Base-by-base conservation (phyloP, 345 rosid genomes). In the Gossypium thurberi region DNA sequence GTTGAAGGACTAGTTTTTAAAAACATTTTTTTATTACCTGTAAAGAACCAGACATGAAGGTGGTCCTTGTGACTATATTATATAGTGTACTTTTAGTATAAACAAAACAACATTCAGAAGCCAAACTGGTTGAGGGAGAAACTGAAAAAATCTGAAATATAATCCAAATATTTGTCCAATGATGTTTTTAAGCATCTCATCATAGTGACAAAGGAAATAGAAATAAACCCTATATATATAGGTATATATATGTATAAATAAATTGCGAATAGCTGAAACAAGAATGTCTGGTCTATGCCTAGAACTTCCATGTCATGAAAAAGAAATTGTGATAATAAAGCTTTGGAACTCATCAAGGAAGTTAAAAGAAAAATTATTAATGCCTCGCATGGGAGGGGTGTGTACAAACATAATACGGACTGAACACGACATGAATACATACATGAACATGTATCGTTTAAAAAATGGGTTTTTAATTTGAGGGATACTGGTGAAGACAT, bases 81-180 rank as follows among this genome's bases (percentile, higher is more conserved):
- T 33, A 33, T 33, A 33, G 40, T 33, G 62, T 58, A 51, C 69
- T 73, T 63, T 23, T 61, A 76, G 71, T 40, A 65, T 77, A 69
- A 60, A 76, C 76, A 55, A 72, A 60, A 74, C 37, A 60, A 74
- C 37, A 63, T 23, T 44, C 50, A 76, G 67, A 72, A 71, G 74
- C 48, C 74, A 73, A 73, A 33, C 40, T 33, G 40, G 40, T 33
- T 33, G 40, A 33, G 40, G 40, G 40, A 5, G 40, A 33, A 33
- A 33, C 40, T 33, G 40, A 33, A 33, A 33, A 33, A 33, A 33
- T 33, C 7, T 33, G 40, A 33, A 33, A 33, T 33, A 33, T 33
- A 33, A 33, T 5, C 75, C 84, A 80, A 79, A 42, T 81, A 21
- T 33, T 50, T 68, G 80, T 56, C 65, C 53, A 65, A 25, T 33